Conservation (phyloP, 2,329 filamentous ascomycete species). For the Colletotrichum euphorbiae region DNA sequence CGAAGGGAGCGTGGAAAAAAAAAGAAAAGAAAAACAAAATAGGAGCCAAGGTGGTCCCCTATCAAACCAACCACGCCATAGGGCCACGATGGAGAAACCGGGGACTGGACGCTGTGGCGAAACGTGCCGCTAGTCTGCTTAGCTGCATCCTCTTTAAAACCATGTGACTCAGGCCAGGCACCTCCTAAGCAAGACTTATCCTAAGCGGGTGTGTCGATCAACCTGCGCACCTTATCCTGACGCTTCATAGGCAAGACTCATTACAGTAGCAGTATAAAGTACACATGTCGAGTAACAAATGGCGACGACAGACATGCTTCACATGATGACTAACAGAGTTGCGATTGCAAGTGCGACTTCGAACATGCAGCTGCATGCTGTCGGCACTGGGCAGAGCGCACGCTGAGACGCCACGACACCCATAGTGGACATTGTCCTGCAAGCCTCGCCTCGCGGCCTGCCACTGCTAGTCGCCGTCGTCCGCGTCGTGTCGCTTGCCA, state of each 20-base stretch:
- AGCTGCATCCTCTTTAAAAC: slow-evolving; percentile 39
- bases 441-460: neutral
- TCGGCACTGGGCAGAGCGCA: neutral
- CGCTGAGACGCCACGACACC: neutral
- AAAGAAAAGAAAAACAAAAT: slow-evolving; percentile 1
- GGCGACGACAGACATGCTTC: no score
- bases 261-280: no score
- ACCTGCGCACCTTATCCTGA: slow-evolving; percentile 29
- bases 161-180: slow-evolving; percentile 36
- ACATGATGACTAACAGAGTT: neutral
- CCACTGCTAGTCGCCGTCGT: slow-evolving; percentile 25
- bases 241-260: slow-evolving; percentile 19
- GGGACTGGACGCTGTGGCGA: slow-evolving; percentile 13
- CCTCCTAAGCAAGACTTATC: slow-evolving; percentile 14
- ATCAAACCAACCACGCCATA: slow-evolving; percentile 34
- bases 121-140: slow-evolving; percentile 34
- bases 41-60: slow-evolving; percentile 34
- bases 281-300: no score
- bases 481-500: slow-evolving; percentile 8
- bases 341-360: neutral
- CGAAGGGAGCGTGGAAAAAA: neutral
- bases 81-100: slow-evolving; percentile 37
- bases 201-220: slow-evolving; percentile 32
- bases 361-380: neutral
- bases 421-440: neutral